phyloP scores from a whole-genome alignment of 2,329 filamentous ascomycete species.

The Madurella fahalii region DNA sequence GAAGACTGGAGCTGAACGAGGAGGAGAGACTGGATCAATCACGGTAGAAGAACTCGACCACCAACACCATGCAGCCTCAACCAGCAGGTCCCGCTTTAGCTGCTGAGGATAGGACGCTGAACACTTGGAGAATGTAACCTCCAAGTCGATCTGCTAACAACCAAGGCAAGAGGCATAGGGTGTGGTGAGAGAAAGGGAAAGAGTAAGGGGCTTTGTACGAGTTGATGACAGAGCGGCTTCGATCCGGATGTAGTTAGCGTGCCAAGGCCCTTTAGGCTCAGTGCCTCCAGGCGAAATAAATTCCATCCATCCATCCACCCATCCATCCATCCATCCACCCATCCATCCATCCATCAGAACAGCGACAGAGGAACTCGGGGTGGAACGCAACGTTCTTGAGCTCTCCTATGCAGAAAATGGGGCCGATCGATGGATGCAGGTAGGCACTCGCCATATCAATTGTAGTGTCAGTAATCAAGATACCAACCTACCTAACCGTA shows the following conservation, averaged over 20 bases:
- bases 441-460: no score
- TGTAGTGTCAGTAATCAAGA: no score
- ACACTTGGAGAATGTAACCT: slow-evolving; percentile 14
- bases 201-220: not conserved
- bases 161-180: slow-evolving; percentile 4
- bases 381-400: no score
- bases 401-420: no score
- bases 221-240: not conserved
- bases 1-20: slow-evolving; percentile 9
- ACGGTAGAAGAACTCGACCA: slow-evolving; percentile 7
- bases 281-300: no score
- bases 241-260: slow-evolving; percentile 3
- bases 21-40: slow-evolving; percentile 7
- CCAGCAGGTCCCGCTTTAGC: slow-evolving; percentile 14
- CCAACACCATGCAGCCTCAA: slow-evolving; percentile 10
- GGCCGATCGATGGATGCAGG: no score
- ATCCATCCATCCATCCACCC: no score
- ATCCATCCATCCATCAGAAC: no score
- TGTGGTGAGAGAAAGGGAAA: not conserved
- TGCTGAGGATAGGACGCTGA: slow-evolving; percentile 15
- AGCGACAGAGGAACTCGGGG: no score
- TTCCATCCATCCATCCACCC: no score
- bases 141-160: slow-evolving; percentile 11
- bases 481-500: no score
- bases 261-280: no score